These are phyloP conservation scores for Epicoccum sorghinum DNA, from an alignment of 2,329 filamentous ascomycete genomes.

Conservation along the genomic window DNA sequence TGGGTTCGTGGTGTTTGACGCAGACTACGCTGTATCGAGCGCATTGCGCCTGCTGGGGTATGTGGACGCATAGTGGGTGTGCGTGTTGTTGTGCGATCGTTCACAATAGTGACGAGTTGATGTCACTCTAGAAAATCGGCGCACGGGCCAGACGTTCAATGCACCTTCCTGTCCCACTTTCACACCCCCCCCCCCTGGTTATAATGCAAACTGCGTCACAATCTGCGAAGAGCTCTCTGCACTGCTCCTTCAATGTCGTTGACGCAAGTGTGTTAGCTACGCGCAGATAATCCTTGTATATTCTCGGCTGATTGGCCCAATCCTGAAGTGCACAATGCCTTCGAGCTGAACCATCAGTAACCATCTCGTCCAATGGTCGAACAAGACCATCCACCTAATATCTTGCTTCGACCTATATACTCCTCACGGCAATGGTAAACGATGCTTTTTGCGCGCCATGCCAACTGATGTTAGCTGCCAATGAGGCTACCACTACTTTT, in stretches of 20 bases:
- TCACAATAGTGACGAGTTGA: constrained; percentile 1
- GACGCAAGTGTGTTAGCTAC: no score
- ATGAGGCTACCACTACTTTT: background rate
- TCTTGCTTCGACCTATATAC: background rate
- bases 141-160: constrained; percentile 6
- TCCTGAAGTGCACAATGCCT: no score
- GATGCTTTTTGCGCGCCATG: background rate
- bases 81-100: background rate
- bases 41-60: constrained; percentile 9
- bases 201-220: background rate
- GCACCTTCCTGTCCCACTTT: background rate
- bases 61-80: constrained; percentile 19
- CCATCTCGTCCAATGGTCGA: no score
- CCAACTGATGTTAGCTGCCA: background rate
- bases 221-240: no score
- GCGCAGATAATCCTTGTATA: no score
- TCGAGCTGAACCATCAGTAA: no score
- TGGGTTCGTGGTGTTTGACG: background rate
- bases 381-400: background rate
- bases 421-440: background rate
- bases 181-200: background rate
- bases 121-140: constrained; percentile 13
- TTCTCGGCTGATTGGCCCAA: no score
- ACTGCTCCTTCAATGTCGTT: no score
- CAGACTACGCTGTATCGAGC: constrained; percentile 14